Evolutionary conservation across 2,329 filamentous ascomycete species (phyloP).

Genomic region (Ascosphaera acerosa): DNA sequence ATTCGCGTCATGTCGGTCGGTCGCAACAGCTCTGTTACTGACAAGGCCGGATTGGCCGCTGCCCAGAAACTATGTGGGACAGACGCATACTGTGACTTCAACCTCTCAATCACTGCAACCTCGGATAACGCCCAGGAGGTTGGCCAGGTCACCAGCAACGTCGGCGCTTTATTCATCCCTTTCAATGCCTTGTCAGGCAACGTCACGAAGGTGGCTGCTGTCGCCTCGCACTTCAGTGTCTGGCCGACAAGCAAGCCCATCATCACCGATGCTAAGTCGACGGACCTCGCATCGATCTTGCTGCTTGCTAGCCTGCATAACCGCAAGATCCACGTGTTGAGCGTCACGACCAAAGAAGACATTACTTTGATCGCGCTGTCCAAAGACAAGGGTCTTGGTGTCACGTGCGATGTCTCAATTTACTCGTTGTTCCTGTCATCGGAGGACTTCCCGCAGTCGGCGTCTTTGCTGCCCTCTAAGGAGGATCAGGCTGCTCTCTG

Average conservation of each 20-base stretch:
- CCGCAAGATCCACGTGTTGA: constrained; percentile 55
- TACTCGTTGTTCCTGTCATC: constrained; percentile 53
- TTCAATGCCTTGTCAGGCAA: constrained; percentile 62
- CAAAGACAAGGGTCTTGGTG: constrained; percentile 58
- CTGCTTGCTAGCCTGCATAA: constrained; percentile 53
- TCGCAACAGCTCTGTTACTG: constrained; percentile 44
- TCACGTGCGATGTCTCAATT: constrained; percentile 62
- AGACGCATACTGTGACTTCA: constrained; percentile 50
- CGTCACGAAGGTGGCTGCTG: constrained; percentile 59
- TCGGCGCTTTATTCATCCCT: constrained; percentile 58
- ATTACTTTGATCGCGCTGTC: constrained; percentile 51
- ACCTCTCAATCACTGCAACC: constrained; percentile 52
- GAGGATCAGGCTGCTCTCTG: constrained; percentile 49
- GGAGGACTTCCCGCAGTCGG: constrained; percentile 41
- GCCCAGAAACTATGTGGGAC: constrained; percentile 45
- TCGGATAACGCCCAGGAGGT: constrained; percentile 51
- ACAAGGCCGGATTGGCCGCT: constrained; percentile 41
- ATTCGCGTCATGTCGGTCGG: constrained; percentile 55
- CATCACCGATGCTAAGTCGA: constrained; percentile 56
- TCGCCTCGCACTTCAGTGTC: constrained; percentile 51
- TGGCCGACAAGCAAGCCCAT: constrained; percentile 61
- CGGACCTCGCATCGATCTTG: constrained; percentile 56
- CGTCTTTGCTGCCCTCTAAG: constrained; percentile 34
- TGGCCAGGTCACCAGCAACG: constrained; percentile 43
- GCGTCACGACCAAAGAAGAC: constrained; percentile 57